Conservation (phyloP, 108 stramenopile species). For the Aurantiochytrium sp. region DNA sequence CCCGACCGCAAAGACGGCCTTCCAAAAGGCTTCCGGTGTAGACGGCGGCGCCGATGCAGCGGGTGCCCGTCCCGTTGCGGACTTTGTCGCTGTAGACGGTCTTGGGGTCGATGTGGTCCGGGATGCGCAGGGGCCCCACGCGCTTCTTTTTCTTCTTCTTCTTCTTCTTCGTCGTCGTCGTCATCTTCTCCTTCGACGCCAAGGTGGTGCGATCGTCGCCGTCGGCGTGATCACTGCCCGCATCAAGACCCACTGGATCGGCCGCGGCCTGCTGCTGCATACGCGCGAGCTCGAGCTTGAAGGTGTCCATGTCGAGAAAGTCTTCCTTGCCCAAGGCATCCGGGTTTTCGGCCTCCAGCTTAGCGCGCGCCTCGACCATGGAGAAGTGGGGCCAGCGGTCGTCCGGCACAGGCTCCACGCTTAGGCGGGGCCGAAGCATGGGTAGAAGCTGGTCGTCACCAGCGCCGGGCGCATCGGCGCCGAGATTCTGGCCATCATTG, state of each 20-base stretch:
- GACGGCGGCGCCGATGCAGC: conserved; percentile 41
- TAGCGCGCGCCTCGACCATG: not conserved
- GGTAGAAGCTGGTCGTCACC: not conserved
- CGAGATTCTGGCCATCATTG: too few relatives aligned
- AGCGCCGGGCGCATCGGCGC: not conserved
- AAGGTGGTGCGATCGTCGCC: too few relatives aligned
- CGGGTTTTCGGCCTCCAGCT: not conserved
- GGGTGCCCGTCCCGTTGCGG: not conserved
- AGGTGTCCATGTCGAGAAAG: not conserved
- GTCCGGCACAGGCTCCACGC: not conserved
- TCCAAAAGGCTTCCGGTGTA: conserved; percentile 69
- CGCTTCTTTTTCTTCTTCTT: not conserved
- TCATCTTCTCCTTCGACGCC: too few relatives aligned
- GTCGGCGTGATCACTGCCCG: too few relatives aligned
- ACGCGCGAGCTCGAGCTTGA: not conserved
- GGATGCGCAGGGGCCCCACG: not conserved
- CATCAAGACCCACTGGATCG: not conserved
- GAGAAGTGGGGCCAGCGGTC: not conserved
- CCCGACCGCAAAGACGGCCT: conserved; percentile 78
- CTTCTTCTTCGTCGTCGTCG: not conserved
- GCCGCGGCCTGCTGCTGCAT: not conserved
- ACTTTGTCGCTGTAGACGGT: conserved; percentile 4
- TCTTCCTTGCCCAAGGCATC: not conserved
- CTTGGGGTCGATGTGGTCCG: conserved; percentile 2
- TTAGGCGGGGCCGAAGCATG: not conserved